Conservation (phyloP, 192 early-diverging fungal genomes). For the Lunasporangiospora selenospora region DNA sequence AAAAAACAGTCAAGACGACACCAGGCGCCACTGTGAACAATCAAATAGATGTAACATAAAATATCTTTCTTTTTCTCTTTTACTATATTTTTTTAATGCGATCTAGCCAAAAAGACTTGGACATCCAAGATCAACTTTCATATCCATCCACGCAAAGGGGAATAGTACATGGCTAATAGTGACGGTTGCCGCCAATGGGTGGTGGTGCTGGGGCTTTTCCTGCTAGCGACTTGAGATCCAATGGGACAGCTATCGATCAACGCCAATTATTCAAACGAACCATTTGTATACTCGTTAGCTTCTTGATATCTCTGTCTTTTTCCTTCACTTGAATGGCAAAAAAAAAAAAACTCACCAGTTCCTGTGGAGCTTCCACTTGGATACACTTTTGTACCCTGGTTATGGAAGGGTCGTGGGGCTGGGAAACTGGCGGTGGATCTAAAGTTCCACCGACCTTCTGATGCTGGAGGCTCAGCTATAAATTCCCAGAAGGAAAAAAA, state of each 20-base stretch:
- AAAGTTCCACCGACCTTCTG: constrained; percentile 54
- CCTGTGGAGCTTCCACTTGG: constrained; percentile 49
- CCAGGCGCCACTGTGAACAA: no score
- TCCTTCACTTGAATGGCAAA: no score
- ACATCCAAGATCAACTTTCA: no score
- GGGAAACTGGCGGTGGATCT: constrained; percentile 44
- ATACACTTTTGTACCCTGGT: constrained; percentile 31
- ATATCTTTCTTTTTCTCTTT: background rate
- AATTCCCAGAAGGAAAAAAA: constrained; percentile 2
- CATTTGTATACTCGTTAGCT: no score
- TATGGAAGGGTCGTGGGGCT: constrained; percentile 25
- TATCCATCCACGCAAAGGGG: no score
- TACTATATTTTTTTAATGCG: no score
- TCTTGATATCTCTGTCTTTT: no score
- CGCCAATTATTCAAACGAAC: background rate
- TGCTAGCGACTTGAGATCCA: constrained; percentile 44
- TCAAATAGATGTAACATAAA: no score
- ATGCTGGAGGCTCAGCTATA: constrained; percentile 46
- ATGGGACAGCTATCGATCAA: constrained; percentile 18
- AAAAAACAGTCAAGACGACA: background rate
- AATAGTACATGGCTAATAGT: no score
- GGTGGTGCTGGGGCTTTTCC: constrained; percentile 19
- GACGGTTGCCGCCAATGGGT: constrained; percentile 24
- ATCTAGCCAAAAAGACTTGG: no score
- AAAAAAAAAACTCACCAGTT: constrained; percentile 41